Evolutionary conservation across 345 rosid genomes (phyloP), one percentile per base, ranked within the genome.

Genomic region (Gossypium stocksii): DNA sequence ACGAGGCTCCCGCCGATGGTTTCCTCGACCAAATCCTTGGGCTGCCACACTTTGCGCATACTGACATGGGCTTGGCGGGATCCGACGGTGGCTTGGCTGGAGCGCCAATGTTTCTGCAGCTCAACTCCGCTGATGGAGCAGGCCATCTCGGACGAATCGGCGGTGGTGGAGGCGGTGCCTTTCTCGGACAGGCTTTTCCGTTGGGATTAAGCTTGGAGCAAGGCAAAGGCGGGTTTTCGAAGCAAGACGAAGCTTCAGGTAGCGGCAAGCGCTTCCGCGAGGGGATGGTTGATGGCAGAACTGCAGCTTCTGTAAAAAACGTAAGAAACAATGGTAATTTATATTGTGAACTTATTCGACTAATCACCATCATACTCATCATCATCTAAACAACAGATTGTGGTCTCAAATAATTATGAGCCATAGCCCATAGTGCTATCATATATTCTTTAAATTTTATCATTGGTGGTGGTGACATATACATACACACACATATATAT

Each of bases 1-100:
- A 86, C 62, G 94, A 87, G 20, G 78, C 89, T 27, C 84, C 91
- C 2, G 16, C 86, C n/a, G 99, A 96, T 77, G 99, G 91, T 81
- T 96, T 96, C 87, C 83, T 96, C 58, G 97, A 90, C 80, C 98
- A 91, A 83, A 88, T 96, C 63, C 93, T 96, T 27, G 87, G 95
- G 59, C 79, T 91, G 46, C 94, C 86, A 19, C 87, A 79, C 85
- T 95, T 90, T 79, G 82, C 85, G 34, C 78, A 93, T 25, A 62
- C 92, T 1, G 97, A 84, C 15, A 66, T 86, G 2, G 90, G 93
- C 52, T 77, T 90, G 46, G 77, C 88, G 2, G 87, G 83, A 19
- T 76, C 78, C 23, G 90, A 89, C 62, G 83, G 81, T 2, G 87
- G 84, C 44, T 72, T 88, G 0, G 78, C 87, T 15, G 86, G 85